Conservation (phyloP, 2,329 filamentous ascomycete species). For the Chrysoporthe austroafricana region DNA sequence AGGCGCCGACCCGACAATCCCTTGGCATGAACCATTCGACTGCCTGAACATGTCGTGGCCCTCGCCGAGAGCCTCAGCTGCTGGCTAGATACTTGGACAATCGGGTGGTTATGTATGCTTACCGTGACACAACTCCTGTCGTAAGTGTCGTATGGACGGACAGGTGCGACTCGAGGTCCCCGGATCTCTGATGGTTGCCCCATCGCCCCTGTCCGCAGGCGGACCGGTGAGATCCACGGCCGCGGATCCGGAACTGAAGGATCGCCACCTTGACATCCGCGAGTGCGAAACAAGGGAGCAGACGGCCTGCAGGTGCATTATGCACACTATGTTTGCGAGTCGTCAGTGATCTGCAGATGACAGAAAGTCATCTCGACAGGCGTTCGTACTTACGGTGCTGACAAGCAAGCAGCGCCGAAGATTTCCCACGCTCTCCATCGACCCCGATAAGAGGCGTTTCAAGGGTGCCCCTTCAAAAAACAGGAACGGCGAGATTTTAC, state of each 20-base stretch:
- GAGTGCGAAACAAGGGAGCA: slow-evolving; percentile 2
- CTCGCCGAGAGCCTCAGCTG: too few relatives aligned
- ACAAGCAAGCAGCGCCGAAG: neutral
- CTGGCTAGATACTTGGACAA: neutral
- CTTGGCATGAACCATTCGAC: neutral
- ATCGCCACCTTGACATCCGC: neutral
- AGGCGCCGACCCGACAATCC: neutral
- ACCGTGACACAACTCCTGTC: neutral
- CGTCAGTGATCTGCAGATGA: neutral
- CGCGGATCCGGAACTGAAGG: slow-evolving; percentile 9
- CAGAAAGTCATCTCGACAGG: neutral
- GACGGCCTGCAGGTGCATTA: neutral
- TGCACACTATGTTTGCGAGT: neutral
- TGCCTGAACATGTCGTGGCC: neutral
- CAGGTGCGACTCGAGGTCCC: neutral
- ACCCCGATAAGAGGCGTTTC: neutral
- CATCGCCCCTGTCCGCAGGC: neutral
- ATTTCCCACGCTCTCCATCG: neutral
- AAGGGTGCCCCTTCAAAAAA: neutral
- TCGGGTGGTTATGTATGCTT: neutral
- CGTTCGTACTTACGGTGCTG: neutral
- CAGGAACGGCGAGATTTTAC: neutral
- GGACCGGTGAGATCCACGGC: neutral
- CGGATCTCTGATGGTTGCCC: neutral
- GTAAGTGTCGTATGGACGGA: neutral